Evolutionary conservation across 1,284 basidiomycete genomes (phyloP), one percentile per base, ranked within the genome.

Genomic region (Ganoderma resinaceum): DNA sequence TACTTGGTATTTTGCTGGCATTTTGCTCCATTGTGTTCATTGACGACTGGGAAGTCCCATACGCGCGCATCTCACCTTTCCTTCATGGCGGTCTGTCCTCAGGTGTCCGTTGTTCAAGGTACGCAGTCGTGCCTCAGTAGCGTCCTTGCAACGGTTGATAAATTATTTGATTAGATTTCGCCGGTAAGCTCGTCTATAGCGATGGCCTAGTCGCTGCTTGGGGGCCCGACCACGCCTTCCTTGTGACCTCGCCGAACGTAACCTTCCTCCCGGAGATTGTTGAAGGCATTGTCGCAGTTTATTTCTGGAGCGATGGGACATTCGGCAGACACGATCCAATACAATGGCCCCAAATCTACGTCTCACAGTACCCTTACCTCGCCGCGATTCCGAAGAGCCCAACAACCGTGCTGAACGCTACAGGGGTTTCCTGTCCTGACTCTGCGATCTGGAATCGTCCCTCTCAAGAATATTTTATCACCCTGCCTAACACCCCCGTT

Each of bases 301-400:
- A 16, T 31, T 4, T 62, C 16, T 31, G 61, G 1, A 12, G 26
- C 26, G 29, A 62, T 31, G 42, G 37, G 9, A 18, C 18, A 9
- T 62, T 43, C 31, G 61, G 61, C 16, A 31, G 33, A 12, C 20
- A 33, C 29, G 61, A 62, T 35, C 61, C 61, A 2, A 31, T 49
- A n/a, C 61, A 49, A 12, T 62, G 61, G 61, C 61, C 61, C 2
- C 61, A 62, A 46, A 6, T 29, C 0, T 61, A 43, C 42, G 18
- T 12, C 0, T 11, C 9, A 2, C 12, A 20, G 3, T 61, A 31
- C 29, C 29, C 40, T 3, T 62, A 33, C 33, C 61, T 62, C 6
- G 42, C 61, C 7, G 61, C 43, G 1, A 14, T 62, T 11, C 61
- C 38, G 2, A 38, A 40, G 18, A 49, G 20, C 1, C 14, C 40